Evolutionary conservation across 306 rosid species (phyloP), one percentile per base, ranked within the genome.

Genomic region (Corylus americana): DNA sequence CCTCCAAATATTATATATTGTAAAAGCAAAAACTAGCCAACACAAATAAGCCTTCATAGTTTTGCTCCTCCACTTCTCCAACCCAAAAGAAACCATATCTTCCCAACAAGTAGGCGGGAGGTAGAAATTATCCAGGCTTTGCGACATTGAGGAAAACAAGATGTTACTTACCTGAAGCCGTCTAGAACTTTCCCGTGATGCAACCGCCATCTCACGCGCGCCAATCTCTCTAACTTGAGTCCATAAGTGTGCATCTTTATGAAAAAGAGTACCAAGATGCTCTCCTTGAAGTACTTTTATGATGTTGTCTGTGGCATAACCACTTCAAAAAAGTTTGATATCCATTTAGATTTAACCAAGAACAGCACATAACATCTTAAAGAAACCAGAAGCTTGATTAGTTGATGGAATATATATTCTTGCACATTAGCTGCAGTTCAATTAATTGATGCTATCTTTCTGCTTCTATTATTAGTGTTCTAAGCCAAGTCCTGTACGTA

Each of bases 221-320:
- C 85, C 75, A 44, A 88, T 87, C 81, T 92, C 97, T 82, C 87
- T 92, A 80, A 81, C 82, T 7, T 58, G 57, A 42, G 92, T 80
- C 98, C 97, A 94, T 66, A 89, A 73, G 62, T 90, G 93, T 69
- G 98, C 96, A 81, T 94, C 97, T 86, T 85, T 86, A 74, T 94
- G 98, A 80, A 94, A 94, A 55, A 94, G 90, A 49, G 98, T 92
- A 55, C 98, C 98, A 3, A 92, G 80, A 70, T 85, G 89, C 79
- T 89, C 92, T 67, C 98, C 97, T 76, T 87, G 90, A 16, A 94
- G 94, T 63, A 94, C 96, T 80, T 84, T 81, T 62, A 89, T 89
- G 74, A 92, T 89, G 82, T 92, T 94, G 83, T 94, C 91, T 61
- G 86, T 80, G 45, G 91, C 89, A 85, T 78, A 89, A 70, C 98